Conservation (phyloP, 2,329 filamentous ascomycete species). For the Exophiala sp. region DNA sequence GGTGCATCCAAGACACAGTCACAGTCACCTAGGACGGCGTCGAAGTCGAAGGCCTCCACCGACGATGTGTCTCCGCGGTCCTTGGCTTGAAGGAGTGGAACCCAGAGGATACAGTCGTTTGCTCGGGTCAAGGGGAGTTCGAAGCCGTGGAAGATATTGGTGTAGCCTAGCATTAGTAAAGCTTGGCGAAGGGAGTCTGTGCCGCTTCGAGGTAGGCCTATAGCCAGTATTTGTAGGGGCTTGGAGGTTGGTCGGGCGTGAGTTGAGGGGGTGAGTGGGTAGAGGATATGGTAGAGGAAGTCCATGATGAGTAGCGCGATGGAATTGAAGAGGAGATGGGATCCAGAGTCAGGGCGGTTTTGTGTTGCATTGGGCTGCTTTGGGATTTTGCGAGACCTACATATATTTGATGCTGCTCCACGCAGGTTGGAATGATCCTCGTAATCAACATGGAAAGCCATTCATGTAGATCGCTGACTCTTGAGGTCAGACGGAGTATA, state of each 20-base stretch:
- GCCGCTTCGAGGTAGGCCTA: slow-evolving; percentile 8
- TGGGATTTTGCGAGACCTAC: too few relatives aligned
- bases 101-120: not conserved
- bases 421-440: too few relatives aligned
- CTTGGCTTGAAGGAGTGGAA: not conserved
- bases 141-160: slow-evolving; percentile 7
- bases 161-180: slow-evolving; percentile 7
- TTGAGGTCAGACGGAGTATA: too few relatives aligned
- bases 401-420: too few relatives aligned
- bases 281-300: too few relatives aligned
- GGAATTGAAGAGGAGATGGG: too few relatives aligned
- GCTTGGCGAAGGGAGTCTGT: slow-evolving; percentile 8
- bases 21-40: slow-evolving; percentile 5
- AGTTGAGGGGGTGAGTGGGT: too few relatives aligned
- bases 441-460: too few relatives aligned
- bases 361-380: too few relatives aligned
- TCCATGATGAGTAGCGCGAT: too few relatives aligned
- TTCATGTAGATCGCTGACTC: too few relatives aligned
- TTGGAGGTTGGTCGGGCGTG: not conserved
- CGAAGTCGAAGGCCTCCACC: not conserved
- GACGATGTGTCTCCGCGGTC: not conserved
- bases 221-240: slow-evolving; percentile 7
- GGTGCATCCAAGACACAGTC: slow-evolving; percentile 7
- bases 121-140: slow-evolving; percentile 2
- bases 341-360: too few relatives aligned